These are phyloP conservation scores for Chaetomiaceae sp. DNA, from an alignment of 2,329 filamentous ascomycete species.

Conservation along the genomic window DNA sequence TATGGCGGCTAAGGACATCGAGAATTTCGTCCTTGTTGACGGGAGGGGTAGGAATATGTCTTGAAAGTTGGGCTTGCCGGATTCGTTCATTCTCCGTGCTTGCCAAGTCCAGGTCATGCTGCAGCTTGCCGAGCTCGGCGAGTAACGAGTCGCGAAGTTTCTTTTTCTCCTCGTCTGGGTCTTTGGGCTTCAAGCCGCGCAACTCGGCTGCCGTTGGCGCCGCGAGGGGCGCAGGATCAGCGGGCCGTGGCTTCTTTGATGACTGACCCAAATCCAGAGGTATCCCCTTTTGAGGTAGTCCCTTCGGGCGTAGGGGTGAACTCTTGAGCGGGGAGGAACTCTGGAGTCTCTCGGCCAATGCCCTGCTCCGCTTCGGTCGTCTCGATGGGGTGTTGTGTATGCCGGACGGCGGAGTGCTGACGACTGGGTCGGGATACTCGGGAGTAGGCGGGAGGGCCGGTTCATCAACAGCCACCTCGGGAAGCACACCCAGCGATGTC, in stretches of 20 bases:
- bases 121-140: constrained; percentile 49
- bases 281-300: constrained; percentile 1
- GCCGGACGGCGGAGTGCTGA: constrained; percentile 50
- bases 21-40: constrained; percentile 31
- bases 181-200: constrained; percentile 36
- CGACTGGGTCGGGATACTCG: constrained; percentile 45
- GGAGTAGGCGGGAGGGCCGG: constrained; percentile 59
- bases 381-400: constrained; percentile 56
- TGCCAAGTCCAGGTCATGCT: constrained; percentile 52
- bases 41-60: constrained; percentile 24
- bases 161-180: constrained; percentile 44
- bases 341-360: constrained; percentile 34
- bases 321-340: constrained; percentile 50
- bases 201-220: constrained; percentile 26
- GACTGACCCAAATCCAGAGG: not conserved
- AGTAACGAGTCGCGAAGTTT: constrained; percentile 47
- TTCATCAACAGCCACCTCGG: constrained; percentile 39
- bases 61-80: constrained; percentile 35
- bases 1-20: constrained; percentile 37
- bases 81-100: constrained; percentile 54
- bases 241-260: constrained; percentile 11
- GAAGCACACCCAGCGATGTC: constrained; percentile 29
- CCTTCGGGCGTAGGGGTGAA: constrained; percentile 23
- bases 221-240: constrained; percentile 13
- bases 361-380: constrained; percentile 38